These are phyloP conservation scores for Neurospora cerealis DNA, from an alignment of 495 filamentous ascomycete species.

Conservation along the genomic window DNA sequence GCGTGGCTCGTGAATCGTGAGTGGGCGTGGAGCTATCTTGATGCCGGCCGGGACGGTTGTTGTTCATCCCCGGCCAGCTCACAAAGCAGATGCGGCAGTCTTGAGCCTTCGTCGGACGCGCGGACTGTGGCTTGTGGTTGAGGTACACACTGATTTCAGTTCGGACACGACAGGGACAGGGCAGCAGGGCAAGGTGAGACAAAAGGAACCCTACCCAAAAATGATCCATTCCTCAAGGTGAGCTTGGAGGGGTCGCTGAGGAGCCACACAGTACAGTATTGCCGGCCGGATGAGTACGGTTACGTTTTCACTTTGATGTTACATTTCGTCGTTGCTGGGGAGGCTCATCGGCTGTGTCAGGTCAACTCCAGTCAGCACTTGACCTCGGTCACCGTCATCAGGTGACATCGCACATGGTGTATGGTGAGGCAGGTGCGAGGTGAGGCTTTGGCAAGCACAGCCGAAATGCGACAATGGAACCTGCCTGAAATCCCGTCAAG, in stretches of 20 bases:
- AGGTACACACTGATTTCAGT: too few species aligned
- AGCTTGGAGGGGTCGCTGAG: not conserved
- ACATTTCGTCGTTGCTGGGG: too few species aligned
- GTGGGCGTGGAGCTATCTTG: not conserved
- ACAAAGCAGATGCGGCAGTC: not conserved
- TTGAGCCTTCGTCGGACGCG: not conserved
- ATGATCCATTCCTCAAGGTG: not conserved
- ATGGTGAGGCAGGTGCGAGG: not conserved
- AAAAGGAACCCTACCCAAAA: not conserved
- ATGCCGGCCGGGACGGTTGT: not conserved
- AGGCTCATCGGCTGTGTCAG: too few species aligned
- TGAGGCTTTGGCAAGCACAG: not conserved
- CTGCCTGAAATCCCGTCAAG: not conserved
- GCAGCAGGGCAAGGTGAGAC: not conserved
- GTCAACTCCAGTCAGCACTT: too few species aligned
- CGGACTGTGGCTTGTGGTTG: not conserved
- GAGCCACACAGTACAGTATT: not conserved
- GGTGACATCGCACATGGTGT: not conserved
- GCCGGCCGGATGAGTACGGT: not conserved
- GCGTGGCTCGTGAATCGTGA: not conserved
- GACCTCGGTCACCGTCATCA: not conserved
- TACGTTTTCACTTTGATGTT: not conserved
- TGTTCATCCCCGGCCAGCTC: not conserved
- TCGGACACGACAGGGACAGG: too few species aligned
- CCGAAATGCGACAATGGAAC: not conserved